Evolutionary conservation across 2,329 filamentous ascomycete species (phyloP).

Genomic region (Uncinocarpus reesii): DNA sequence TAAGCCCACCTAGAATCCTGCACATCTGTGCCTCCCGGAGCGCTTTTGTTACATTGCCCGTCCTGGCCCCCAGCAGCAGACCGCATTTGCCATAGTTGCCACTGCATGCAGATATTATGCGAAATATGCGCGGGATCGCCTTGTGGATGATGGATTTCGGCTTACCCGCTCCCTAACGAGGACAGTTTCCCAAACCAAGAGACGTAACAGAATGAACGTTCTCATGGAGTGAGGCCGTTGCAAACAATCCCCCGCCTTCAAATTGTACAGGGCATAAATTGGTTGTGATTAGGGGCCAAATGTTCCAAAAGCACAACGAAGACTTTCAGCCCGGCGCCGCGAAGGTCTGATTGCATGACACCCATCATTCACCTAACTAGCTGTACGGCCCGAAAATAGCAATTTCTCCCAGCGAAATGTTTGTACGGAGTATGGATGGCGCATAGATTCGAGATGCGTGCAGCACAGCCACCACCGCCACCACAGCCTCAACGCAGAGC

Average conservation of each 20-base stretch:
- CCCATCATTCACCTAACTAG: too few species aligned
- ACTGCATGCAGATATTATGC: neutral
- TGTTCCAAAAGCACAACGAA: neutral
- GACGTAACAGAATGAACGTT: too few species aligned
- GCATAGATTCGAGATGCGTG: neutral
- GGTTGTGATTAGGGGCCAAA: neutral
- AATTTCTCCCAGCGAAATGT: neutral
- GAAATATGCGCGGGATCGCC: neutral
- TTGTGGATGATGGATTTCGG: neutral
- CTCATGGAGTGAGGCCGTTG: too few species aligned
- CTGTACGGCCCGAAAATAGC: neutral
- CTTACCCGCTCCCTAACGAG: too few species aligned
- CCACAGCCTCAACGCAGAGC: slow-evolving; percentile 1
- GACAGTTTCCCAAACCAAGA: too few species aligned
- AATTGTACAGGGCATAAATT: neutral
- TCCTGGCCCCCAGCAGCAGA: neutral
- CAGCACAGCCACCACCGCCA: slow-evolving; percentile 7
- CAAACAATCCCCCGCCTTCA: too few species aligned
- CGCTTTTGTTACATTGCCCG: neutral
- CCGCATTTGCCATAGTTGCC: neutral
- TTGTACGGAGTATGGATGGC: neutral
- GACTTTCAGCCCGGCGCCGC: neutral
- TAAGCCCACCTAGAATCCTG: too few species aligned
- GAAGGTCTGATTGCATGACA: neutral
- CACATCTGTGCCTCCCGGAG: too few species aligned